Evolutionary conservation across 257 asterid genomes (phyloP).

Genomic region (Jacaranda copaia): DNA sequence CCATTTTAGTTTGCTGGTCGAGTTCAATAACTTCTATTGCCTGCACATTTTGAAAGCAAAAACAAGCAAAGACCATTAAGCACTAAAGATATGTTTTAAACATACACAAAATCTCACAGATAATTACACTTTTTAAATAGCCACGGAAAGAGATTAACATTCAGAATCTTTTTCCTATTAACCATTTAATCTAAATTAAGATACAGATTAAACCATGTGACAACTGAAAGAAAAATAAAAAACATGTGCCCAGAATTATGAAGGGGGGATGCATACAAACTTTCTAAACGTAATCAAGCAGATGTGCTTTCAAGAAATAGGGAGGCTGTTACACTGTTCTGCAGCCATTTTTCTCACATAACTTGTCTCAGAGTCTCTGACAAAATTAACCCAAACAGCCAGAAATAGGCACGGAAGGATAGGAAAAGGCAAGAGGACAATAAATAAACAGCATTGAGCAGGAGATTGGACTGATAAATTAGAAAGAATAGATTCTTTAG

Average conservation of each 20-base stretch:
- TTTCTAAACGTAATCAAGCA: not conserved
- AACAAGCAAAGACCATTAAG: conserved; percentile 20
- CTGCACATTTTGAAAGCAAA: conserved; percentile 43
- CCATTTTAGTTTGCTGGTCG: conserved; percentile 79
- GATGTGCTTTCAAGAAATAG: not conserved
- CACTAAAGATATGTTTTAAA: not conserved
- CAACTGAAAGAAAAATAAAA: not conserved
- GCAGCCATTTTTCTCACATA: conserved; percentile 1
- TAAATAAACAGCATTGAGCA: not conserved
- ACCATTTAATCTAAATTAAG: conserved; percentile 4
- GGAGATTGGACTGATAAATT: not conserved
- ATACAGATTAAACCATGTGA: not conserved
- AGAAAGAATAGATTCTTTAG: not conserved
- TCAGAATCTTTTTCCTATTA: not conserved
- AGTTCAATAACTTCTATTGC: conserved; percentile 78
- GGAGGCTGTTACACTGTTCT: not conserved
- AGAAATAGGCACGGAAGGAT: not conserved
- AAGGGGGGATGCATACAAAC: not conserved
- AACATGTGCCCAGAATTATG: not conserved
- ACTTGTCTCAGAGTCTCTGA: conserved; percentile 18
- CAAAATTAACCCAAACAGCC: not conserved
- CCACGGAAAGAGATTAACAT: not conserved
- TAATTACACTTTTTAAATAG: not conserved
- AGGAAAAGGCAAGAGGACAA: not conserved
- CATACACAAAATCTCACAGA: not conserved